Conservation (phyloP, 2,329 filamentous ascomycete species). For the Phyllosticta citribraziliensis region DNA sequence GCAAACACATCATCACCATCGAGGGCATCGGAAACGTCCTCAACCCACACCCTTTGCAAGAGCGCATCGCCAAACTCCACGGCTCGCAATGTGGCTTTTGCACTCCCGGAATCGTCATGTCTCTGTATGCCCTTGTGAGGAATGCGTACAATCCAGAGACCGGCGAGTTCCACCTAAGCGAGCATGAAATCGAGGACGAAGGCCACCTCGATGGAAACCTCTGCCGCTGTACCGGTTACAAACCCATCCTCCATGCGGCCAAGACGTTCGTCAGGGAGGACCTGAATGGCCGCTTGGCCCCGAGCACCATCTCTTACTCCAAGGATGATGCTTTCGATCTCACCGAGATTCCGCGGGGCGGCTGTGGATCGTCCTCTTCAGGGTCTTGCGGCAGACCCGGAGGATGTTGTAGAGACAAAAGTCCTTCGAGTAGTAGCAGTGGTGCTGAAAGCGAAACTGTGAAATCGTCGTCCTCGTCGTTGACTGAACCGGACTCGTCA, state of each 20-base stretch:
- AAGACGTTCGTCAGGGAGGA: slow-evolving; percentile 65
- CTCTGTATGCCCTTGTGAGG: slow-evolving; percentile 75
- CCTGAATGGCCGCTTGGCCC: slow-evolving; percentile 28
- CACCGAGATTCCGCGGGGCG: slow-evolving; percentile 17
- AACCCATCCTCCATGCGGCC: slow-evolving; percentile 84
- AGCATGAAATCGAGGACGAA: slow-evolving; percentile 27
- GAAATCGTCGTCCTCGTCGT: slow-evolving; percentile 18
- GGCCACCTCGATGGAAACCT: slow-evolving; percentile 78
- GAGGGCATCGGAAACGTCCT: slow-evolving; percentile 86
- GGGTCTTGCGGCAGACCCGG: slow-evolving; percentile 27
- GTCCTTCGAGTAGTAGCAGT: slow-evolving; percentile 17
- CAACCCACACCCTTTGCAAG: slow-evolving; percentile 76
- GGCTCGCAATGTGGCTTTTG: slow-evolving; percentile 93
- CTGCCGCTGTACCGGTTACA: slow-evolving; percentile 77
- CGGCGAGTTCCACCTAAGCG: slow-evolving; percentile 24
- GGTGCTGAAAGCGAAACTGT: slow-evolving; percentile 17
- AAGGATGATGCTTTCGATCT: slow-evolving; percentile 17
- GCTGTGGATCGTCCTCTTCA: slow-evolving; percentile 19
- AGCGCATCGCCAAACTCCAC: slow-evolving; percentile 80
- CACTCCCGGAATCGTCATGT: slow-evolving; percentile 92
- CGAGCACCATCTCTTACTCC: neutral
- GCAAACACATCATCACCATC: slow-evolving; percentile 94
- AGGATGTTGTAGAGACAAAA: slow-evolving; percentile 27
- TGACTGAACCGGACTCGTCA: slow-evolving; percentile 12
- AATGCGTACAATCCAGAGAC: slow-evolving; percentile 43